Evolutionary conservation across 73 alveolate species (phyloP).

Genomic region (Blepharisma stoltei): DNA sequence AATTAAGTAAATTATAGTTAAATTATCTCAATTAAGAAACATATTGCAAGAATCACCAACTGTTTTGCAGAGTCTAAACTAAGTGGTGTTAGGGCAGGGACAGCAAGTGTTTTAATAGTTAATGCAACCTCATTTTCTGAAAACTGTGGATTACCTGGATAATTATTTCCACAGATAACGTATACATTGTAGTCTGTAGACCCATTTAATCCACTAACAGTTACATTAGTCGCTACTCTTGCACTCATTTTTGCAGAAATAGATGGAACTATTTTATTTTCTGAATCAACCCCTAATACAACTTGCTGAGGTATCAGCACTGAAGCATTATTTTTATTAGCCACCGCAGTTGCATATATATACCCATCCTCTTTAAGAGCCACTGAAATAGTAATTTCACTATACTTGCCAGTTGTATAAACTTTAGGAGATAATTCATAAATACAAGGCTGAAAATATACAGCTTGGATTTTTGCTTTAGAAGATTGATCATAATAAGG

Average conservation of each 20-base stretch:
- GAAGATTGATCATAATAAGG: constrained; percentile 32
- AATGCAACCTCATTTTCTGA: background rate
- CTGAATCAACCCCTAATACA: constrained; percentile 39
- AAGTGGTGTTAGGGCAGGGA: background rate
- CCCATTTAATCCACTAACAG: constrained; percentile 23
- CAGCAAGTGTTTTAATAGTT: background rate
- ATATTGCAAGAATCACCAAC: background rate
- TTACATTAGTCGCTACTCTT: constrained; percentile 9
- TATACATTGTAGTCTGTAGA: constrained; percentile 39
- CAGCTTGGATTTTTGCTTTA: constrained; percentile 10
- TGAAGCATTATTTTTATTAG: constrained; percentile 32
- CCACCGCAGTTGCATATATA: constrained; percentile 37
- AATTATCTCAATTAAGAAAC: too few relatives aligned
- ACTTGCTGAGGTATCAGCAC: constrained; percentile 33
- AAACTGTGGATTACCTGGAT: constrained; percentile 27
- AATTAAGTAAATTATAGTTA: too few relatives aligned
- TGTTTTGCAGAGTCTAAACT: background rate
- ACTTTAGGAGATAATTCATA: constrained; percentile 27
- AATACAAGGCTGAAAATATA: constrained; percentile 26
- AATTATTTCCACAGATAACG: background rate
- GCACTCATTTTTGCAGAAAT: background rate
- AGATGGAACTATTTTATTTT: constrained; percentile 30
- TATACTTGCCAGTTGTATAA: constrained; percentile 25
- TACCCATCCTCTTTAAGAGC: constrained; percentile 30
- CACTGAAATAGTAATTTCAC: constrained; percentile 34